Base-by-base conservation (phyloP, 768 basidiomycete genomes). In the Kwoniella heveanensis region DNA sequence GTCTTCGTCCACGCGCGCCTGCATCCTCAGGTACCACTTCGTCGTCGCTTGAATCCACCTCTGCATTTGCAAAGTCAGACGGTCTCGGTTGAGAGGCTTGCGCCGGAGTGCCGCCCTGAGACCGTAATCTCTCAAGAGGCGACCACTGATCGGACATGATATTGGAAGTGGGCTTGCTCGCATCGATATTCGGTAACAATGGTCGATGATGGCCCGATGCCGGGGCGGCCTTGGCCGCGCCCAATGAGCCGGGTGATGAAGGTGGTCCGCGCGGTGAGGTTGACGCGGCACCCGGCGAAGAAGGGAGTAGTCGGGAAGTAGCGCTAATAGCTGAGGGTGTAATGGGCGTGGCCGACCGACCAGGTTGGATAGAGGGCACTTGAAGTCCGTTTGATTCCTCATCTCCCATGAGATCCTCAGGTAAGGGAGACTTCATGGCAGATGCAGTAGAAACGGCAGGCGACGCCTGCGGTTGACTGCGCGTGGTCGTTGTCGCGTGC, bases 1-100 rank as follows among this genome's bases (percentile, higher is more conserved):
- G 32, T 54, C 47, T 17, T 36, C 52, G 39, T 8, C 51, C 39
- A 8, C 50, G 53, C 10, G 64, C 54, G 6, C 67, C 63, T n/a
- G 73, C 70, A 22, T 63, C 59, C 58, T 77, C 76, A 3, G 76
- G 76, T 4, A 63, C 70, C 10, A 54, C 64, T n/a, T 73, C 75
- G 19, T 74, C 76, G 57, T 74, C 76, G 51, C 68, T 72, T 4
- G 73, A 77, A 44, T 77, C 71, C n/a, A 47, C 26, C 26, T 58
- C 55, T 0, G 37, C 32, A 15, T 54, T 54, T 2, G 29, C 27
- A 9, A 24, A 6, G 15, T 44, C 46, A 4, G 47, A 21, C 48
- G 47, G 59, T 39, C 15, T 27, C 51, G 22, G 44, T 58, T 37
- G 39, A 44, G 39, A 19, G 19, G 39, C 39, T 17, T 44, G 39